These are phyloP conservation scores for Starmerella tilneyi DNA, from an alignment of 805 yeast genomes.

Conservation along the genomic window DNA sequence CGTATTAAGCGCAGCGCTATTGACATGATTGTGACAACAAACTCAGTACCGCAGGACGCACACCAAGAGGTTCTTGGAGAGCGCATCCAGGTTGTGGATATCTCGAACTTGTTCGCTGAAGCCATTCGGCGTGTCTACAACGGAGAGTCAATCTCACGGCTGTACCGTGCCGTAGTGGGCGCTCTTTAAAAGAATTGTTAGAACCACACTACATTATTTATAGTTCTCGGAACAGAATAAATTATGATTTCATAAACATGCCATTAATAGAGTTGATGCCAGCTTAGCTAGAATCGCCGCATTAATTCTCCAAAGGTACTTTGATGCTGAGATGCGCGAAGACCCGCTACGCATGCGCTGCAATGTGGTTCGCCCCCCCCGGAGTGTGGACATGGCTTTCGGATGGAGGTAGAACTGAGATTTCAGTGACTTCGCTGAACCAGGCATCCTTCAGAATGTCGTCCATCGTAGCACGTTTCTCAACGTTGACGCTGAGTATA, in stretches of 20 bases:
- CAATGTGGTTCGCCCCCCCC: neutral
- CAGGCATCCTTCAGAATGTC: slow-evolving; percentile 51
- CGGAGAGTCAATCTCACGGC: slow-evolving; percentile 90
- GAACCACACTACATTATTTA: no score
- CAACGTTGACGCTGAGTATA: slow-evolving; percentile 57
- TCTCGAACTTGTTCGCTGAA: slow-evolving; percentile 80
- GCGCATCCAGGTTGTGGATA: slow-evolving; percentile 72
- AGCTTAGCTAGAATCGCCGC: no score
- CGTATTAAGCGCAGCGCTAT: slow-evolving; percentile 58
- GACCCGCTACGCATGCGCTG: slow-evolving; percentile 1
- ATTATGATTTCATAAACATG: no score
- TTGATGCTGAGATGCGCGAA: neutral
- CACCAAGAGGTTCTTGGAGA: slow-evolving; percentile 46
- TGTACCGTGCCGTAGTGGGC: slow-evolving; percentile 61
- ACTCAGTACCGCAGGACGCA: slow-evolving; percentile 75
- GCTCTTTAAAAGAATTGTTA: no score
- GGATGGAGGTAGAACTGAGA: slow-evolving; percentile 16
- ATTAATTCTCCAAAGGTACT: no score
- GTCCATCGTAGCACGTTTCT: slow-evolving; percentile 47
- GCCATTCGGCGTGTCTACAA: slow-evolving; percentile 92
- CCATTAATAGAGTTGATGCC: no score
- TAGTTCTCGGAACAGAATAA: no score
- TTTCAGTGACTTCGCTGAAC: slow-evolving; percentile 41
- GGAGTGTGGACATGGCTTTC: neutral
- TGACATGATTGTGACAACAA: slow-evolving; percentile 79